Percentiles rank a stretch among this genome's conserved stretches.
These are phyloP conservation scores for Pachyrhizus erosus DNA, from an alignment of 306 rosid genomes.

Conservation along the genomic window DNA sequence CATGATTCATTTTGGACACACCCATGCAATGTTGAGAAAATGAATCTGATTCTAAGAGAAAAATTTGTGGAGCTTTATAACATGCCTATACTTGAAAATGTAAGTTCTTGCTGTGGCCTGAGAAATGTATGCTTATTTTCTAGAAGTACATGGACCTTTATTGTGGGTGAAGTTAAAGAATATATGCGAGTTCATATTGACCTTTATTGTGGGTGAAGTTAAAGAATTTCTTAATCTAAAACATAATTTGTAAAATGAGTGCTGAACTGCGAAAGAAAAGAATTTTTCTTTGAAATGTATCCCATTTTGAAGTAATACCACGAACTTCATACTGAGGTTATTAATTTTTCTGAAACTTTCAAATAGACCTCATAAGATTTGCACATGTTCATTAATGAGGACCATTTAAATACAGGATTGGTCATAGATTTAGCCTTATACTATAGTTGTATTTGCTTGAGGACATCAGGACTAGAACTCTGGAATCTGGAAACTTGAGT, in stretches of 20 bases:
- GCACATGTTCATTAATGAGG: too few species aligned
- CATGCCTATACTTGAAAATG: constrained; percentile 64
- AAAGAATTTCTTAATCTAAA: neutral
- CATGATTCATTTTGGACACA: constrained; percentile 95
- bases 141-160: neutral
- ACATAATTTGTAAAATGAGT: neutral
- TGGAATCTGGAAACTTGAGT: neutral
- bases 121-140: constrained; percentile 1
- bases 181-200: neutral
- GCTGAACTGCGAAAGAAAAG: neutral
- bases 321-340: neutral
- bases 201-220: neutral
- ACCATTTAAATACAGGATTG: neutral
- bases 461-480: neutral
- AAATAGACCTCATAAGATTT: neutral
- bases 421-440: neutral
- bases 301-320: neutral
- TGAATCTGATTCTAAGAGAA: constrained; percentile 77
- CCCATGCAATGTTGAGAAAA: constrained; percentile 77
- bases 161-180: neutral
- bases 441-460: neutral
- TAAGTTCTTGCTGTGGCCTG: constrained; percentile 28
- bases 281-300: neutral
- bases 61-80: constrained; percentile 81
- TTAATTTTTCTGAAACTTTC: neutral